A percentile compares a stretch with the other conserved stretches of the same genome.
phyloP scores from a whole-genome alignment of 2,329 filamentous ascomycete genomes.

The Colletotrichum orchidophilum region DNA sequence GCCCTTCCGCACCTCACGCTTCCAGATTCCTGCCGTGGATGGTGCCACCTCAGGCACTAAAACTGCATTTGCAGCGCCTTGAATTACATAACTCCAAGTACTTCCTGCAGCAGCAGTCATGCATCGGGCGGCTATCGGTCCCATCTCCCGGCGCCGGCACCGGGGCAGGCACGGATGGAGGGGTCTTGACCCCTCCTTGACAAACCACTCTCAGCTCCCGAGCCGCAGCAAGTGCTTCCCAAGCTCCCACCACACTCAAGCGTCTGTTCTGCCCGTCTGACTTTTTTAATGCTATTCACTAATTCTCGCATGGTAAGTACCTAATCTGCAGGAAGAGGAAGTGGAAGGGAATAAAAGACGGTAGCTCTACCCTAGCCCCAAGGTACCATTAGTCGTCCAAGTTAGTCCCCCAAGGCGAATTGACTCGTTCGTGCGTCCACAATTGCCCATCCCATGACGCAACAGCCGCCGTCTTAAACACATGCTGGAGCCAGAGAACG shows the following conservation, averaged over 20 bases:
- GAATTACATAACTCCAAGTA: neutral
- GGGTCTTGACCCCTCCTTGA: constrained; percentile 7
- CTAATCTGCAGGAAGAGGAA: constrained; percentile 10
- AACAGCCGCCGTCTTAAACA: constrained; percentile 3
- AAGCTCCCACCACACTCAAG: neutral
- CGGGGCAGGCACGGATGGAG: constrained; percentile 13
- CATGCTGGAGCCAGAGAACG: neutral
- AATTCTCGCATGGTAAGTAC: neutral
- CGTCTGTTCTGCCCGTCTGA: constrained; percentile 7
- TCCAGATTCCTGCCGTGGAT: neutral
- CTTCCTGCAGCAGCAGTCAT: neutral
- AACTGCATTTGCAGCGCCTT: too few relatives aligned
- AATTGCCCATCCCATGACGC: constrained; percentile 26
- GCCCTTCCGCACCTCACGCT: neutral
- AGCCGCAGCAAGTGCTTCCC: neutral
- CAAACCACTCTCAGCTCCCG: neutral
- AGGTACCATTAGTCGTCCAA: neutral
- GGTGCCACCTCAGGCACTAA: neutral
- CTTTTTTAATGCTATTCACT: neutral
- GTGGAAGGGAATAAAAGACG: constrained; percentile 9
- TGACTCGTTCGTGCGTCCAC: constrained; percentile 14
- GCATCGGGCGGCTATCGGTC: neutral
- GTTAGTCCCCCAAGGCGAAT: neutral
- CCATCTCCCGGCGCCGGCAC: constrained; percentile 8
- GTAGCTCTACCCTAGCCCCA: neutral